Evolutionary conservation across 495 filamentous ascomycete genomes (phyloP), one percentile per base, ranked within the genome.

Genomic region (Glonium stellatum): DNA sequence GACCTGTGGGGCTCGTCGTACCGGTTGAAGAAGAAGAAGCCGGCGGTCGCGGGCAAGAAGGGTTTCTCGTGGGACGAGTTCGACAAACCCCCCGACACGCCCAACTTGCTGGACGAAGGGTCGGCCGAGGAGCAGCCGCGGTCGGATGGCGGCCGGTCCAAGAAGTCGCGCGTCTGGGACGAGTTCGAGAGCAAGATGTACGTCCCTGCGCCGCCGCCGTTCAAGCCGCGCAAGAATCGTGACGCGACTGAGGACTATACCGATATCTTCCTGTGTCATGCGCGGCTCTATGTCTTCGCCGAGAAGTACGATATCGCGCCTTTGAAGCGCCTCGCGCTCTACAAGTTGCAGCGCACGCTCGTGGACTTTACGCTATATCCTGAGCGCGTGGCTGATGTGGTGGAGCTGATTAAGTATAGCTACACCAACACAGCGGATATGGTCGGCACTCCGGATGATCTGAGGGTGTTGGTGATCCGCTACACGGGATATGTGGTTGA

Each of bases 251-350:
- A 78, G 41, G 68, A 77, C 55, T 79, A 75, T 53, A 67, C 67
- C 0, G 62, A 68, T 0, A 69, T 76, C 0, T 72, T 78, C 54
- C 64, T 76, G 0, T 65, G 64, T 41, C 73, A 77, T 57, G 72
- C 68, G 5, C 44, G 54, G n/a, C 64, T 78, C n/a, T 78, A 77
- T 53, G 59, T 73, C 6, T 60, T 77, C 23, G 73, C 72, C 13
- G 70, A 76, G 48, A 73, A 68, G 47, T 75, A 76, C 55, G 56
- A 65, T 9, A 73, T 77, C 9, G 57, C 71, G 10, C n/a, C 61
- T 2, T 65, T 78, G 36, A 60, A 68, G 21, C 47, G 53, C 1
- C 60, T 78, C 12, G 67, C 73, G 4, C 67, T 74, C 5, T 54
- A 60, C 18, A 75, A 78, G 55, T 55, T 78, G 12, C 56, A 70